Evolutionary conservation across 169 alveolate species (phyloP).

Genomic region (Plasmodium sp.): DNA sequence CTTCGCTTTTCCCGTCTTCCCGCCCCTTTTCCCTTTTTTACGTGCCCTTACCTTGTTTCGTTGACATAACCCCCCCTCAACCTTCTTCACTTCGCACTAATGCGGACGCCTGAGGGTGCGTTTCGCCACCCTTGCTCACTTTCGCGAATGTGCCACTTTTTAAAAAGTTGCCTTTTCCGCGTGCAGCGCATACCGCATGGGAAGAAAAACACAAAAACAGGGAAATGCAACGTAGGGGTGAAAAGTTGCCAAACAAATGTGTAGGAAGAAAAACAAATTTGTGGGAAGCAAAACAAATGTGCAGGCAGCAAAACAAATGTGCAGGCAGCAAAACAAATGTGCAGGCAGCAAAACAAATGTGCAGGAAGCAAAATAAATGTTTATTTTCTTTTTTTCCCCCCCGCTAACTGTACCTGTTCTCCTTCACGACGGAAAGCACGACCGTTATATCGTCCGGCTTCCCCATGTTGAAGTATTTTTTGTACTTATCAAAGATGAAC

Average conservation of each 20-base stretch:
- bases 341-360: background rate
- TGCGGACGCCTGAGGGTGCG: background rate
- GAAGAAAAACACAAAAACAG: background rate
- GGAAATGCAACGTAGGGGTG: background rate
- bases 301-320: background rate
- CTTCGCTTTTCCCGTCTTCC: background rate
- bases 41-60: background rate
- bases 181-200: background rate
- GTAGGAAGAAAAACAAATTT: background rate
- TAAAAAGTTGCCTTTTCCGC: background rate
- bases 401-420: constrained; percentile 29
- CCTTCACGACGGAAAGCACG: constrained; percentile 62
- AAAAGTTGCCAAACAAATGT: background rate
- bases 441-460: constrained; percentile 74
- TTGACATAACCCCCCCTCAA: background rate
- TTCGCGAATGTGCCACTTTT: background rate
- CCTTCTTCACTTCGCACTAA: background rate
- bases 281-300: background rate
- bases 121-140: background rate
- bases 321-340: background rate
- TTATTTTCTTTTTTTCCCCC: background rate
- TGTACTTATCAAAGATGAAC: constrained; percentile 65
- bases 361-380: background rate
- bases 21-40: background rate
- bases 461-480: constrained; percentile 69